phyloP scores from a whole-genome alignment of 2,329 filamentous ascomycete species.

The Rhinocladiella similis region DNA sequence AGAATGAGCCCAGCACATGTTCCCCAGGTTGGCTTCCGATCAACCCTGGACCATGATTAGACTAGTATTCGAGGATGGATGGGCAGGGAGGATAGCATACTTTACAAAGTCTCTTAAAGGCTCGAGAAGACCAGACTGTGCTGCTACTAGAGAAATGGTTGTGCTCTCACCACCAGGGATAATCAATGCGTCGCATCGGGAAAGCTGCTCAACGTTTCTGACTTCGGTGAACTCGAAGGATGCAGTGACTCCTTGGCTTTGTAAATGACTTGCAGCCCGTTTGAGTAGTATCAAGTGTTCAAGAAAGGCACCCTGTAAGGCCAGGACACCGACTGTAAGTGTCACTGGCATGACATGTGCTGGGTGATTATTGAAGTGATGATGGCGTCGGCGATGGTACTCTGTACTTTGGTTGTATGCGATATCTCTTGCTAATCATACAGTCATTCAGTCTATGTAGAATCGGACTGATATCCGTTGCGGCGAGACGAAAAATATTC shows the following conservation, averaged over 20 bases:
- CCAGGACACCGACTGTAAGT: slow-evolving; percentile 62
- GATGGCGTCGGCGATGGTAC: background rate
- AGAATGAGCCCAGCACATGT: slow-evolving; percentile 94
- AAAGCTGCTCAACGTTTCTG: slow-evolving; percentile 70
- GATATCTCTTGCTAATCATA: too few species aligned
- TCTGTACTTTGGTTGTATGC: background rate
- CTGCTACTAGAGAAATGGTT: slow-evolving; percentile 84
- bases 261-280: slow-evolving; percentile 61
- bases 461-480: background rate
- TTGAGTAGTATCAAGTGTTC: slow-evolving; percentile 80
- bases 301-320: slow-evolving; percentile 88
- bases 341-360: slow-evolving; percentile 18
- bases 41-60: slow-evolving; percentile 52
- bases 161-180: slow-evolving; percentile 95
- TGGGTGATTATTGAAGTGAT: background rate
- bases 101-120: slow-evolving; percentile 89
- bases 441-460: too few species aligned
- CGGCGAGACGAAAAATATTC: slow-evolving; percentile 3
- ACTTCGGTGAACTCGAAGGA: slow-evolving; percentile 72
- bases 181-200: slow-evolving; percentile 76
- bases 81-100: slow-evolving; percentile 49
- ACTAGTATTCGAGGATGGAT: slow-evolving; percentile 16
- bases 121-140: slow-evolving; percentile 76
- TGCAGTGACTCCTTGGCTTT: slow-evolving; percentile 20
- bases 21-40: slow-evolving; percentile 85